These are phyloP conservation scores for Penstemon newberryi DNA, from an alignment of 257 asterid genomes.

Conservation along the genomic window DNA sequence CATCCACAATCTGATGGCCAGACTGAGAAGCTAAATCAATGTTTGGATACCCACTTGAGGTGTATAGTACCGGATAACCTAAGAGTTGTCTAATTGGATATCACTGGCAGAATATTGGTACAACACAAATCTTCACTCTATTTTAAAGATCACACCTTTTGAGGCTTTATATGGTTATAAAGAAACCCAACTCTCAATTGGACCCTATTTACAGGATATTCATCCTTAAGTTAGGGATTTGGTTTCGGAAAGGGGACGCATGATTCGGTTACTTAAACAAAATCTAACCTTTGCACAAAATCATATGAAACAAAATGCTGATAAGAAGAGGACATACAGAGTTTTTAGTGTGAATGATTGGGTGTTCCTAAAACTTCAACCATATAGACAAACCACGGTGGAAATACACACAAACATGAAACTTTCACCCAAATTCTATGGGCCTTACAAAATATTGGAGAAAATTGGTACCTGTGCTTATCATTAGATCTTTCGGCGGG, in stretches of 20 bases:
- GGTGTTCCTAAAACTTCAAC: neutral
- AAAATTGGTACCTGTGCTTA: neutral
- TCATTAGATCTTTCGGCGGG: neutral
- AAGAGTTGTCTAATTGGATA: neutral
- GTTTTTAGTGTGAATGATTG: neutral
- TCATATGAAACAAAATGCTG: neutral
- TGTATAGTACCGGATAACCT: neutral
- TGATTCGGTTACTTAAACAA: neutral
- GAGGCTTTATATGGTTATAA: constrained; percentile 2
- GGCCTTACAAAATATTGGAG: neutral
- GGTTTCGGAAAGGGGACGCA: neutral
- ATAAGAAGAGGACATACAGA: neutral
- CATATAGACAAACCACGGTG: neutral
- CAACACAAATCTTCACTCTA: neutral
- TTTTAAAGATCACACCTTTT: neutral
- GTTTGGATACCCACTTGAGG: neutral
- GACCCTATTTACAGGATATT: neutral
- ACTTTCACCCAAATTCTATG: neutral
- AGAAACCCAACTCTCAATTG: too few relatives aligned
- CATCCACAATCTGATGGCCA: neutral
- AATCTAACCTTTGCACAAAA: neutral
- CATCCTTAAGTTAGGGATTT: neutral
- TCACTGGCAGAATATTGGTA: neutral
- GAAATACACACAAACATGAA: neutral
- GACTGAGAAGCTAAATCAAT: neutral